These are phyloP conservation scores for Aspergillus sp. DNA, from an alignment of 2,329 filamentous ascomycete genomes.

Conservation along the genomic window DNA sequence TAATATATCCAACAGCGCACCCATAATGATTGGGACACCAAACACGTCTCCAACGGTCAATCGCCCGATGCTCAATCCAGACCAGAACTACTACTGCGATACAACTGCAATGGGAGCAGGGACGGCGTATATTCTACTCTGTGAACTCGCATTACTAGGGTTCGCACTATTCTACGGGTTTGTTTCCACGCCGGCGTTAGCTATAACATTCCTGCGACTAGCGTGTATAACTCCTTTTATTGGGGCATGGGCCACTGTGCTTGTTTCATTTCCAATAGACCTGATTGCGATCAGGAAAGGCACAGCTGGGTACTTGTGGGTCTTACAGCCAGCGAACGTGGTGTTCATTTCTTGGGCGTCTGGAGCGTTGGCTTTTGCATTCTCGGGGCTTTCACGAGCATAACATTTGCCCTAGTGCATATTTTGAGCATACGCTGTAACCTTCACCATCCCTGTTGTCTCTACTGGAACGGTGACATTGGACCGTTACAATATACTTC, in stretches of 20 bases:
- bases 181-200: neutral
- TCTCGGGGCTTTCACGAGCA: too few relatives aligned
- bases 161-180: neutral
- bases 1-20: neutral
- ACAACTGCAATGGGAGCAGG: neutral
- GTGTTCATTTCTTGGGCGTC: neutral
- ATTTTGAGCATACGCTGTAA: too few relatives aligned
- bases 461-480: too few relatives aligned
- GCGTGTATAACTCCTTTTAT: neutral
- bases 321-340: neutral
- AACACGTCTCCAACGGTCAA: neutral
- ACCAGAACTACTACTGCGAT: neutral
- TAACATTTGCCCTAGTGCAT: too few relatives aligned
- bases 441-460: too few relatives aligned
- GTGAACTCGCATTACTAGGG: neutral
- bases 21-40: neutral
- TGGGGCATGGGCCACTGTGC: neutral
- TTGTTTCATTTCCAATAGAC: neutral
- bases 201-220: neutral
- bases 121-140: neutral
- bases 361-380: neutral
- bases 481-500: too few relatives aligned
- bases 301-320: rapidly evolving
- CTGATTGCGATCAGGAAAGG: neutral
- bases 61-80: neutral